Percentiles rank a stretch among this genome's conserved stretches.
Conservation (phyloP, 768 basidiomycete genomes). For the Phlebiopsis flavidoalba region DNA sequence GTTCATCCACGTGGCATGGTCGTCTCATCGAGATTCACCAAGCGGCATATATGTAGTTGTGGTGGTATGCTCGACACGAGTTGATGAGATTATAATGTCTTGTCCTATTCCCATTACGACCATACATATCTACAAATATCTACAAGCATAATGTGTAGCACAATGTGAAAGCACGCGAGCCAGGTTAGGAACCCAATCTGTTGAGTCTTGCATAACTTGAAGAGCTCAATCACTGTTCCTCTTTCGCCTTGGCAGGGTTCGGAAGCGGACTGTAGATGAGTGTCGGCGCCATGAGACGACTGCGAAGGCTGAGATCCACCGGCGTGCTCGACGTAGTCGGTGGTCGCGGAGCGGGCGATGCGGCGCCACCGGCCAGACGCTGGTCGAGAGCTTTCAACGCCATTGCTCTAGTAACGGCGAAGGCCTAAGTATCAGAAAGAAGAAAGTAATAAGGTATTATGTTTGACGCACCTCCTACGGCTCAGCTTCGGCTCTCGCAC, state of each 20-base stretch:
- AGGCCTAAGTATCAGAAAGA: not conserved
- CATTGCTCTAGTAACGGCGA: slow-evolving; percentile 59
- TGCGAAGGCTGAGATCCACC: not conserved
- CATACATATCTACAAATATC: slow-evolving; percentile 1
- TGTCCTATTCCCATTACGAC: not conserved
- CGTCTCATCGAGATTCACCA: not conserved
- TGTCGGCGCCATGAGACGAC: not conserved
- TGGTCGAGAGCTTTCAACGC: slow-evolving; percentile 97
- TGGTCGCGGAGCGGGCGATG: slow-evolving; percentile 17
- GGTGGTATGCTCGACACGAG: not conserved
- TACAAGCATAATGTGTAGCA: slow-evolving; percentile 1
- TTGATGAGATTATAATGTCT: not conserved
- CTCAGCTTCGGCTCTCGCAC: slow-evolving; percentile 94
- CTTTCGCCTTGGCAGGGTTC: not conserved
- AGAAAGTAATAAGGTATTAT: not conserved
- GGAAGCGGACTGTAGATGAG: not conserved
- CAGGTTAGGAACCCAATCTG: not conserved
- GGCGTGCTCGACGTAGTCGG: not conserved
- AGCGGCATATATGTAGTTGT: not conserved
- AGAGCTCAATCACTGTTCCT: slow-evolving; percentile 1
- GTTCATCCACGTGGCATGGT: not conserved
- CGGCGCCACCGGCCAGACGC: slow-evolving; percentile 61
- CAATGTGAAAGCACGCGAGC: not conserved
- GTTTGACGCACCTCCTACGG: slow-evolving; percentile 68
- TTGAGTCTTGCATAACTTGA: too few relatives aligned